Percentiles rank a stretch among this genome's conserved stretches.
Evolutionary conservation across 2,329 filamentous ascomycete genomes (phyloP).

Genomic region (Ceratocystis diversiconidia): DNA sequence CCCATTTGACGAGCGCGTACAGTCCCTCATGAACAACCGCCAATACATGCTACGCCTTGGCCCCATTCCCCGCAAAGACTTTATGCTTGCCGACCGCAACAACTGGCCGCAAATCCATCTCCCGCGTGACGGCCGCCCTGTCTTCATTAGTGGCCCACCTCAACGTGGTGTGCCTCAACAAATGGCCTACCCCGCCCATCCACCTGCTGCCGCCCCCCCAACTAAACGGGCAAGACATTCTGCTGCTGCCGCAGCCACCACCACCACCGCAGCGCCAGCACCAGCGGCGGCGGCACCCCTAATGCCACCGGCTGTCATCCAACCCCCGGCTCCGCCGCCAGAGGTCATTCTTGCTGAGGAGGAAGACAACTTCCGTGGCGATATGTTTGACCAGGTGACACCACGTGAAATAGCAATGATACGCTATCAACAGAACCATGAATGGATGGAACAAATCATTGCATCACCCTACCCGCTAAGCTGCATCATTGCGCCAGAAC

Average conservation of each 20-base stretch:
- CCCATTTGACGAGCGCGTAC: constrained; percentile 46
- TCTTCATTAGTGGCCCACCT: constrained; percentile 33
- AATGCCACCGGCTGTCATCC: constrained; percentile 17
- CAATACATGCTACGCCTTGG: constrained; percentile 58
- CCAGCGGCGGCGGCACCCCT: constrained; percentile 17
- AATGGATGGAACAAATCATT: constrained; percentile 97
- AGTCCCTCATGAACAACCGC: constrained; percentile 45
- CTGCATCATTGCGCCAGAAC: constrained; percentile 74
- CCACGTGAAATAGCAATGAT: constrained; percentile 77
- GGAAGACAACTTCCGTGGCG: constrained; percentile 74
- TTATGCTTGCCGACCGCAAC: constrained; percentile 77
- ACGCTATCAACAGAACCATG: constrained; percentile 86
- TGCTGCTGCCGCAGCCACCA: constrained; percentile 28
- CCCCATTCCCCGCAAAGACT: constrained; percentile 77
- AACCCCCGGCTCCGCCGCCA: constrained; percentile 25
- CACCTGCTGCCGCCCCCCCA: constrained; percentile 34
- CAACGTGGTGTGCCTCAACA: constrained; percentile 40
- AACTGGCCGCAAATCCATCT: constrained; percentile 81
- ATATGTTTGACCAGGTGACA: constrained; percentile 79
- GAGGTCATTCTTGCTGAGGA: constrained; percentile 60
- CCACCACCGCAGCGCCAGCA: constrained; percentile 22
- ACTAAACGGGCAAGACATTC: constrained; percentile 40
- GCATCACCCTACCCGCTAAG: constrained; percentile 75
- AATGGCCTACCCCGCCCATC: constrained; percentile 48
- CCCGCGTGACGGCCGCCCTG: constrained; percentile 40